Conservation (phyloP, 768 basidiomycete genomes). For the Mycena kentingensis region DNA sequence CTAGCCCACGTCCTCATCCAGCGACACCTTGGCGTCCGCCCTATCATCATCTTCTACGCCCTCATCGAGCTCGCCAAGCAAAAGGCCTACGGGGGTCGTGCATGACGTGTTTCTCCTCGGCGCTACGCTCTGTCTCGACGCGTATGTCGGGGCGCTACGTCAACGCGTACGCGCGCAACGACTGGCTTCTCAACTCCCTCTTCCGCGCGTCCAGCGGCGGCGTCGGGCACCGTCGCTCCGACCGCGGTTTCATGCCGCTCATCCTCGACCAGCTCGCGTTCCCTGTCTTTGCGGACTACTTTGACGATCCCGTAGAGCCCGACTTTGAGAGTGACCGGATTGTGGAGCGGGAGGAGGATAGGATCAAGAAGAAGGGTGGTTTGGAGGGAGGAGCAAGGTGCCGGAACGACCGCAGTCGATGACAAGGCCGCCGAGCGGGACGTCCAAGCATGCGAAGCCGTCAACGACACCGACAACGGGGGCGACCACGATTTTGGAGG, state of each 20-base stretch:
- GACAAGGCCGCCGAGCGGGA: slow-evolving; percentile 54
- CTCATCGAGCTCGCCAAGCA: slow-evolving; percentile 85
- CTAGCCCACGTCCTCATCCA: slow-evolving; percentile 88
- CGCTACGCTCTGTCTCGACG: slow-evolving; percentile 81
- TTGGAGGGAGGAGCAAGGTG: slow-evolving; percentile 51
- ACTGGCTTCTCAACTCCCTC: slow-evolving; percentile 97
- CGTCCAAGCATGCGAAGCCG: slow-evolving; percentile 38
- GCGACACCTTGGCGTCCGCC: slow-evolving; percentile 92
- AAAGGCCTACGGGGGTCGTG: slow-evolving; percentile 89
- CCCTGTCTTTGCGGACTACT: slow-evolving; percentile 90
- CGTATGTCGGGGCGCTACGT: slow-evolving; percentile 90
- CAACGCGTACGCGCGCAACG: slow-evolving; percentile 84
- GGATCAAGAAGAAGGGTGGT: slow-evolving; percentile 70
- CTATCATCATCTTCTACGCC: slow-evolving; percentile 98
- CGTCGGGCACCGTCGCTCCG: slow-evolving; percentile 89
- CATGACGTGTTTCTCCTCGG: slow-evolving; percentile 97
- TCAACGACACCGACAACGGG: slow-evolving; percentile 53
- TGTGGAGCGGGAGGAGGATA: slow-evolving; percentile 63
- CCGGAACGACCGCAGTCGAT: slow-evolving; percentile 35
- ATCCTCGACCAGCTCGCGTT: slow-evolving; percentile 94
- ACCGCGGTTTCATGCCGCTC: slow-evolving; percentile 92
- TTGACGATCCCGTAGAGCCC: slow-evolving; percentile 93
- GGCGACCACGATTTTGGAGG: slow-evolving; percentile 34
- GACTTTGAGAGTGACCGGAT: slow-evolving; percentile 75
- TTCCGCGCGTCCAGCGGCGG: slow-evolving; percentile 96